Percentiles rank a stretch among this genome's conserved stretches.
Conservation (phyloP, 78 protist species). For the Paulinella micropora region DNA sequence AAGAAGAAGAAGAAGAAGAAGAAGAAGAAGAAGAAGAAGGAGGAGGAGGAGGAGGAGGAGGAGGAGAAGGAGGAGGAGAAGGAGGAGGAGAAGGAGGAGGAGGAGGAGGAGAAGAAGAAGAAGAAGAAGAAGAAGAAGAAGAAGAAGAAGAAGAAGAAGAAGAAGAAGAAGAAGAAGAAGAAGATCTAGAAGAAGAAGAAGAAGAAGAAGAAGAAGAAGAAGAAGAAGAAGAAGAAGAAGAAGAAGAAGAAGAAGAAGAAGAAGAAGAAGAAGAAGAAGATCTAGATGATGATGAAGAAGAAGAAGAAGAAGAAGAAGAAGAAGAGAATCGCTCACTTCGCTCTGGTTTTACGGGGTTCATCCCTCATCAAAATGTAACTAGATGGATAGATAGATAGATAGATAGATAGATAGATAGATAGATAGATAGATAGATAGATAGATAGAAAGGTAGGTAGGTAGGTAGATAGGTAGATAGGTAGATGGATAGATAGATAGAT, state of each 20-base stretch:
- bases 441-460: too few species aligned
- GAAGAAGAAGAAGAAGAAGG: neutral
- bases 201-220: neutral
- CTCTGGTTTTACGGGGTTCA: too few species aligned
- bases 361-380: too few species aligned
- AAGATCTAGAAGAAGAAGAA: neutral
- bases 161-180: neutral
- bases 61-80: neutral
- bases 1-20: neutral
- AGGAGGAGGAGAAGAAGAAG: neutral
- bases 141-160: neutral
- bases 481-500: too few species aligned
- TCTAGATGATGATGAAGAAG: neutral
- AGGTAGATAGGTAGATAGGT: too few species aligned
- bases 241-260: neutral
- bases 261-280: neutral
- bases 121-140: neutral
- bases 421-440: too few species aligned
- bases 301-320: neutral
- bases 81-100: neutral
- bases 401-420: too few species aligned
- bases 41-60: neutral
- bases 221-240: neutral
- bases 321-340: neutral
- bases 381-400: too few species aligned